Evolutionary conservation across 1,139 yeast species (phyloP), one percentile per base, ranked within the genome.

Genomic region (Yamadazyma sp.): DNA sequence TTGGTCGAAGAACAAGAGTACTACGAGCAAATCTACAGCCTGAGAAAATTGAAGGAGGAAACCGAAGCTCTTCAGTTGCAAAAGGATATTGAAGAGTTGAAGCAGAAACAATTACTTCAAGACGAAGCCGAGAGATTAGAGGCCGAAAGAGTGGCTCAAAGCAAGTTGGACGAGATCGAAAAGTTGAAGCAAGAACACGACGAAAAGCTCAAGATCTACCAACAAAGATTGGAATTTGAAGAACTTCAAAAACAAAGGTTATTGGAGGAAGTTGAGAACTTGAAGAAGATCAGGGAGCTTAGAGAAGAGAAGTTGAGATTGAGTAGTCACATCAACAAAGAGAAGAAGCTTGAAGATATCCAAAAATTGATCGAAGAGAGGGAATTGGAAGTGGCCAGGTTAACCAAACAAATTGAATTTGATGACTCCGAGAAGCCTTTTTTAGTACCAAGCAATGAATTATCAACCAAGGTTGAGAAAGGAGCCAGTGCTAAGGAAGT

Each of bases 221-320:
- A 56, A 47, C 54, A 61, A 36, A 57, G 62, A 43, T 54, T 64
- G 39, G 66, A 60, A 33, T 61, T 59, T 37, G 73, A 67, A 50
- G 68, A 62, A 40, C 50, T 62, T 37, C 68, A 65, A 52, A 66
- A 61, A 45, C 44, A 53, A 20, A 59, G 71, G 46, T 55, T 66
- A 34, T 42, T 59, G 39, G 70, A 64, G 41, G 73, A 67, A 48
- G 69, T 66, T 42, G 68, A 57, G 30, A 64, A 65, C 46, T 61
- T 66, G 57, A 63, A 62, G 48, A 64, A 64, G 40, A 64, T 67
- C 41, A 56, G 62, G 43, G 57, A 59, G 35, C 62, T 67, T 46
- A 62, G 70, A 50, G 71, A 63, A 52, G 70, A 67, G 42, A 66
- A 62, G 46, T 60, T 60, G 4, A 57, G 60, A 43, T 59, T 65